Evolutionary conservation across 2,329 filamentous ascomycete genomes (phyloP), one percentile per base, ranked within the genome.

Genomic region (Colletotrichum navitas): DNA sequence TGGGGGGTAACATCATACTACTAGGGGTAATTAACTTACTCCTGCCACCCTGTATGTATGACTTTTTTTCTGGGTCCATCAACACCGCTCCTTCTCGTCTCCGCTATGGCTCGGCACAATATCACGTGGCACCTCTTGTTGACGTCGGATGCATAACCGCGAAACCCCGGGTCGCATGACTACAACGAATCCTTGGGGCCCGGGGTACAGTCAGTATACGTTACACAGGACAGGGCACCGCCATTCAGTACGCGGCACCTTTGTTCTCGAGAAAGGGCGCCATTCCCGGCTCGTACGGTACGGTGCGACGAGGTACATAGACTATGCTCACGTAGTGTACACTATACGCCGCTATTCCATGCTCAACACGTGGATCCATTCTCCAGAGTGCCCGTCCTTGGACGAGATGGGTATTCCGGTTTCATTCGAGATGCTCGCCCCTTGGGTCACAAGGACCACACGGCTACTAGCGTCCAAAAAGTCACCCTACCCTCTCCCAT

Each of bases 41-140:
- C n/a, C n/a, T n/a, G n/a, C n/a, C n/a, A n/a, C n/a, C n/a, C 29
- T 29, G 29, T 29, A 7, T 43, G 18, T 45, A 24, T 41, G 62
- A 65, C 62, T 45, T 66, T 59, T 66, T 39, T 29, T 32, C 47
- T 49, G 63, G 41, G 56, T n/a, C 63, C 41, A 49, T 67, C 26
- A 71, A 51, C 56, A 67, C 68, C 68, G 63, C 63, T 49, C 60
- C 47, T 70, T 69, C 14, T n/a, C 11, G 8, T 45, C 56, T 34
- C 51, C 56, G 41, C 58, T 62, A 32, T 45, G 12, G 29, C 11
- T 54, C 21, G 32, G 32, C 32, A 63, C 36, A 26, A 18, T 29
- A 24, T 67, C 36, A 58, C 65, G 65, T 67, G 65, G 36, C 65
- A 67, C 59, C 32, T n/a, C 14, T 45, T 49, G 43, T 21, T 55